Conservation (phyloP, 2,329 filamentous ascomycete species). For the Talaromyces sp. region DNA sequence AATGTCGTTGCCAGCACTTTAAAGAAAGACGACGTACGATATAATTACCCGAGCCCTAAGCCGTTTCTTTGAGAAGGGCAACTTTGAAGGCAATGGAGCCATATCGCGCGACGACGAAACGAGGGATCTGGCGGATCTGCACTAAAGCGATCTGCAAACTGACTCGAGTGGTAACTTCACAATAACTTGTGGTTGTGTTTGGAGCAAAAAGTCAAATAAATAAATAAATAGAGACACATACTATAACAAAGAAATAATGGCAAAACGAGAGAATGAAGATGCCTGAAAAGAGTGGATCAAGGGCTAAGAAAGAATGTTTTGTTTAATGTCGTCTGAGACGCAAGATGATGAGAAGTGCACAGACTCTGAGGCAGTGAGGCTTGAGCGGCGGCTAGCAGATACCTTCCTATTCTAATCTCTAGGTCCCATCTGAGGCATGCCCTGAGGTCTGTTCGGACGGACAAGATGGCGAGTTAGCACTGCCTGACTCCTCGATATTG, state of each 20-base stretch:
- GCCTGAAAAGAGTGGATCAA: background rate
- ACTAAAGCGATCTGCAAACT: background rate
- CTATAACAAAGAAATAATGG: background rate
- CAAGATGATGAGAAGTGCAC: background rate
- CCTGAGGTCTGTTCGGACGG: background rate
- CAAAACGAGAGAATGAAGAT: background rate
- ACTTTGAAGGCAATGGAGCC: constrained; percentile 38
- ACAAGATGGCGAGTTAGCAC: background rate
- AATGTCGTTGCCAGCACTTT: background rate
- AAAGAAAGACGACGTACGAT: constrained; percentile 40
- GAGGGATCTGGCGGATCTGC: background rate
- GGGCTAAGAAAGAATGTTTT: background rate
- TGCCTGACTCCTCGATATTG: background rate
- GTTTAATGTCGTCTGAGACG: background rate
- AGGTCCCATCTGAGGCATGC: too few species aligned
- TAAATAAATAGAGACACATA: background rate
- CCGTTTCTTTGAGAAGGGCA: constrained; percentile 53
- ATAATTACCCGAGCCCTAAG: constrained; percentile 50
- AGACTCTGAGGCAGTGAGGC: background rate
- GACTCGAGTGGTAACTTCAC: background rate
- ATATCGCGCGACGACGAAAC: constrained; percentile 19
- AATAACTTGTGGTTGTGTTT: background rate
- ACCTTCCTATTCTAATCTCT: background rate
- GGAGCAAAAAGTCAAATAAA: background rate
- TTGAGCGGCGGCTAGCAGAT: background rate